Percentiles rank a stretch among this genome's conserved stretches.
These are phyloP conservation scores for Geranium brycei DNA, from an alignment of 345 rosid species.

Conservation along the genomic window DNA sequence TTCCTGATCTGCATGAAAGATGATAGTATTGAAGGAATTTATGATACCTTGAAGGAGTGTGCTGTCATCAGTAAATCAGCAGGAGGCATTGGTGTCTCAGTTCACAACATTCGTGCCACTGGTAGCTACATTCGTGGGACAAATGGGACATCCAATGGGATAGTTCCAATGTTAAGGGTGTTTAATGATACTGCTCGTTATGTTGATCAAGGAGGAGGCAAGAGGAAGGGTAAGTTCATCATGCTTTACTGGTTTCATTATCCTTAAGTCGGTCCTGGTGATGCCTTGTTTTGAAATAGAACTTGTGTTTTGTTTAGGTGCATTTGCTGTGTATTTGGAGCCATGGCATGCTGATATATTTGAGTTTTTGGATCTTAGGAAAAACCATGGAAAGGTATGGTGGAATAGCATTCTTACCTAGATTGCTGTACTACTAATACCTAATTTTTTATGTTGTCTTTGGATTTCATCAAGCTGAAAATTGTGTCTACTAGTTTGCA, in stretches of 20 bases:
- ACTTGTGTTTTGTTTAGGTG: constrained; percentile 30
- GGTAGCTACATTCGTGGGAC: constrained; percentile 72
- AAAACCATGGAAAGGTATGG: constrained; percentile 73
- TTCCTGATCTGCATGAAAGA: constrained; percentile 87
- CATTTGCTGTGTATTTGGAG: constrained; percentile 81
- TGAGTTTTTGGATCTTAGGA: constrained; percentile 61
- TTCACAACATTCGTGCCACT: constrained; percentile 72
- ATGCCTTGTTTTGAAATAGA: neutral
- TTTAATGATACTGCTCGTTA: constrained; percentile 87
- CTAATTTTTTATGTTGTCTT: too few species aligned
- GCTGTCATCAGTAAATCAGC: constrained; percentile 92
- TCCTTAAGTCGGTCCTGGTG: neutral
- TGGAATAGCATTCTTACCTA: neutral
- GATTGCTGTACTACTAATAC: too few species aligned
- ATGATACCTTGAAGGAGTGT: constrained; percentile 86
- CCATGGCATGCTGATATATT: constrained; percentile 80
- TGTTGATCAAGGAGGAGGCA: constrained; percentile 88
- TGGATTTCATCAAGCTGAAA: too few species aligned
- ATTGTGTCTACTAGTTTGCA: neutral
- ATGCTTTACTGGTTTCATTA: neutral
- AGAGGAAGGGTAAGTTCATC: constrained; percentile 49
- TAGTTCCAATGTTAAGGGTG: constrained; percentile 71
- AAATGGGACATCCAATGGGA: constrained; percentile 70
- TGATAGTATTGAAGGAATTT: constrained; percentile 87
- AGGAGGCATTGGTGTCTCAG: constrained; percentile 86